Evolutionary conservation across 139 green algal species (phyloP), one percentile per base, ranked within the genome.

Genomic region (Chloropicon primus): DNA sequence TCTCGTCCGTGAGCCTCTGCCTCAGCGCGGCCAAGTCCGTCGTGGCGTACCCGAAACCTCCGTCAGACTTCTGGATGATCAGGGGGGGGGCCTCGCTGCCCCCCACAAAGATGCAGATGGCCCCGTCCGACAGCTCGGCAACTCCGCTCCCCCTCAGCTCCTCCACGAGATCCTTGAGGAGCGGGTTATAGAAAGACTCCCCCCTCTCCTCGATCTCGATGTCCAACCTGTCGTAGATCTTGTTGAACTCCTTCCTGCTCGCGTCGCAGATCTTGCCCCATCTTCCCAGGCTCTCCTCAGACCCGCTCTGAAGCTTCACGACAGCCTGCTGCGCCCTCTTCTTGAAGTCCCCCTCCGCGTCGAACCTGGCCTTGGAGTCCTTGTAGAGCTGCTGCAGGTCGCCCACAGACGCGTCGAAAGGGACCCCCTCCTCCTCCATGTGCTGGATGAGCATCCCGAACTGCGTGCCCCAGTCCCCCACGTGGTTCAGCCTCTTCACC

Each of bases 391-490:
- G 28, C 26, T 78, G 53, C 76, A 96, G 85, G 81, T 97, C 91
- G 1, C 82, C 73, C 26, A 97, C 88, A 53, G 88, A 86, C 79
- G 92, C 86, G 53, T 91, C 85, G 28, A 77, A 73, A 29, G 81
- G 62, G 73, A 96, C 92, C 1, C 79, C 77, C 21, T 80, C 24
- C 29, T 79, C 76, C 24, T 84, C 73, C 28, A 89, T 79, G 76
- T 87, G 80, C 74, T 92, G 80, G 28, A 99, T 99, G 2, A 99
- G 88, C 95, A 99, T 99, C 29, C 95, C 95, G 82, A 99, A 99
- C 76, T 86, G 82, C 0, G 95, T 99, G 77, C 95, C 95, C 95
- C 95, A 99, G 84, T 99, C 95, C 73, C 95, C 95, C 26, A 95
- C 89, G 84, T 98, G 94, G 87, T 99, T 99, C 22, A 97, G 86